Evolutionary conservation across 805 yeast species (phyloP).

Genomic region (Komagataella kurtzmanii): DNA sequence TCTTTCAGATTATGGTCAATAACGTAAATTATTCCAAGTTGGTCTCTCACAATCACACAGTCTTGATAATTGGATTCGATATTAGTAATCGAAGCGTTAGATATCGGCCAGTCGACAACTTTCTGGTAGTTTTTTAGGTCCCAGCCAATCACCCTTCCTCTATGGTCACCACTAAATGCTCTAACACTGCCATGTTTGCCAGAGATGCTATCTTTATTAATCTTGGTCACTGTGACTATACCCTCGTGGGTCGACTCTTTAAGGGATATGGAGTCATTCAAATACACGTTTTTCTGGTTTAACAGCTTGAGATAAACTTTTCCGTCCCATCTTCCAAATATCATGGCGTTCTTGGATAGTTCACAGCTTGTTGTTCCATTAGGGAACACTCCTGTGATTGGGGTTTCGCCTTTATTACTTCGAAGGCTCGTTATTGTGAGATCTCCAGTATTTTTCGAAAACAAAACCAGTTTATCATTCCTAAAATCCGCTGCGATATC

Average conservation of each 20-base stretch:
- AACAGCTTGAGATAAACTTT: conserved; percentile 10
- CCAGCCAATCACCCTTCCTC: conserved; percentile 18
- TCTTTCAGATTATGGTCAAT: conserved; percentile 9
- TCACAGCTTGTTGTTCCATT: conserved; percentile 17
- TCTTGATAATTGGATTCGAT: conserved; percentile 17
- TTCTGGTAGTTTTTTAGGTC: conserved; percentile 12
- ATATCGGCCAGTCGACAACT: conserved; percentile 5
- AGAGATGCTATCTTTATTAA: conserved; percentile 7
- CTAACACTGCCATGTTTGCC: conserved; percentile 15
- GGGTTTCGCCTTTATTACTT: conserved; percentile 11
- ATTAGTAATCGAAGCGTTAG: conserved; percentile 8
- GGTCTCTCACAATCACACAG: conserved; percentile 10
- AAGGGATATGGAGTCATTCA: conserved; percentile 5
- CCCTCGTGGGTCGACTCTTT: conserved; percentile 8
- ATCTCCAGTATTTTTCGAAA: conserved; percentile 13
- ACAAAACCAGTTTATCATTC: conserved; percentile 11
- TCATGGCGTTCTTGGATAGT: conserved; percentile 12
- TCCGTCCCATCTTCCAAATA: conserved; percentile 22
- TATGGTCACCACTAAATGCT: conserved; percentile 16
- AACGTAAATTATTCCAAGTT: conserved; percentile 11
- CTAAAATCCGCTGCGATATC: conserved; percentile 14
- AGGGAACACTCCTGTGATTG: conserved; percentile 11
- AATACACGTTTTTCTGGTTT: not conserved
- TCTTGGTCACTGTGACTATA: conserved; percentile 11
- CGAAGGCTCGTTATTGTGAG: conserved; percentile 10